Base-by-base conservation (phyloP, 1,139 yeast genomes). In the Sugiyamaella pinicola region DNA sequence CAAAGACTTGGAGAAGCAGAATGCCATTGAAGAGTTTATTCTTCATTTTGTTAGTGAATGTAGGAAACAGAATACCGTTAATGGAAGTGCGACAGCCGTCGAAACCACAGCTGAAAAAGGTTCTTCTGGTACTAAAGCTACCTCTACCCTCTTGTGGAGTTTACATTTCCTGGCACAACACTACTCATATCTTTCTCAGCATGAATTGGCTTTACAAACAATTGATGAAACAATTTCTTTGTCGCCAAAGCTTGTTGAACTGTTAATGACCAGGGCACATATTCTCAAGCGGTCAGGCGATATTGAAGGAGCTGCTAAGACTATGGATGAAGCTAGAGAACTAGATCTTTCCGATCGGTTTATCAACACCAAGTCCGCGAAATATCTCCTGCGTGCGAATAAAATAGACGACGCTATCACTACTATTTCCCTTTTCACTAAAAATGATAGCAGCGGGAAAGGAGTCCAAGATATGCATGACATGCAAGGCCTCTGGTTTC, bases 401-500 rank as follows among this genome's bases (percentile, higher is more conserved):
- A 72, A 80, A 55, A 77, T 88, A 21, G 87, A 87, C 34, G 82
- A 85, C 59, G 98, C 96, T 2, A 79, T 87, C 47, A 83, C 81
- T 54, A 74, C 82, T 37, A 84, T 88, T 37, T 83, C 95, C 1
- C 71, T 89, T 53, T 93, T 93, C 74, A 89, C 98, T 29, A 86
- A 87, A 65, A 81, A 87, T 62, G 97, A 93, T 52, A 81, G 79
- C 19, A 78, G 84, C 3, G 79, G 81, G 4, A 87, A 87, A 61
- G 97, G 98, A 4, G 81, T 95, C 48, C 85, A 83, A 61, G 98
- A 93, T 67, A 75, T 93, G 62, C 96, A 87, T 65, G 77, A 80
- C 40, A 87, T 95, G 85, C 98, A 93, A 72, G 93, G 87, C n/a
- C 79, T 84, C 56, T 90, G 97, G 96, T 88, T 89, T 55, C 73